Evolutionary conservation across 495 filamentous ascomycete species (phyloP).

Genomic region (Xylaria grammica): DNA sequence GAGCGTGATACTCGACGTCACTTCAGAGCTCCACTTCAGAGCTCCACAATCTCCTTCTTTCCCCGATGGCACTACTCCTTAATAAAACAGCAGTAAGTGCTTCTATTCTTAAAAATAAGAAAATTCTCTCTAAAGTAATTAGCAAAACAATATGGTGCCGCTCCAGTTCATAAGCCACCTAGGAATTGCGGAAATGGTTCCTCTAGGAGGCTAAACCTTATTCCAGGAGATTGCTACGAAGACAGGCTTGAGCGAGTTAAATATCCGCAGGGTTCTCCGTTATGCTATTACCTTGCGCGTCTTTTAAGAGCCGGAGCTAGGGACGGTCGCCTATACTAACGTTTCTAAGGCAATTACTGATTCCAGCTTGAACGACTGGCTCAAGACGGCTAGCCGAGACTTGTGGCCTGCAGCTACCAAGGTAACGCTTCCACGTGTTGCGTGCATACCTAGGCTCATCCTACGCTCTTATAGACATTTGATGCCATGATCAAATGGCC

Average conservation of each 20-base stretch:
- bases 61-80: background rate
- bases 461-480: constrained; percentile 22
- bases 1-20: background rate
- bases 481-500: constrained; percentile 32
- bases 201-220: constrained; percentile 33
- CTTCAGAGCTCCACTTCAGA: background rate
- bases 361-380: constrained; percentile 37
- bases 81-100: background rate
- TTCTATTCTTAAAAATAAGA: background rate
- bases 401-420: constrained; percentile 26
- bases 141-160: constrained; percentile 32
- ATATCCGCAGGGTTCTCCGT: constrained; percentile 46
- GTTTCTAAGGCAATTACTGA: constrained; percentile 41
- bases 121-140: background rate
- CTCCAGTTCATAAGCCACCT: constrained; percentile 43
- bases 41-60: background rate
- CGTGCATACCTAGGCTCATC: constrained; percentile 16
- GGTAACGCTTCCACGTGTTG: background rate
- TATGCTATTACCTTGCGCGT: constrained; percentile 54
- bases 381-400: constrained; percentile 31
- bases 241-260: constrained; percentile 26
- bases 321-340: constrained; percentile 30
- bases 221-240: constrained; percentile 37
- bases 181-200: constrained; percentile 38
- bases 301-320: constrained; percentile 45